Evolutionary conservation across 306 rosid species (phyloP), one percentile per base, ranked within the genome.

Genomic region (Cucumis melo): DNA sequence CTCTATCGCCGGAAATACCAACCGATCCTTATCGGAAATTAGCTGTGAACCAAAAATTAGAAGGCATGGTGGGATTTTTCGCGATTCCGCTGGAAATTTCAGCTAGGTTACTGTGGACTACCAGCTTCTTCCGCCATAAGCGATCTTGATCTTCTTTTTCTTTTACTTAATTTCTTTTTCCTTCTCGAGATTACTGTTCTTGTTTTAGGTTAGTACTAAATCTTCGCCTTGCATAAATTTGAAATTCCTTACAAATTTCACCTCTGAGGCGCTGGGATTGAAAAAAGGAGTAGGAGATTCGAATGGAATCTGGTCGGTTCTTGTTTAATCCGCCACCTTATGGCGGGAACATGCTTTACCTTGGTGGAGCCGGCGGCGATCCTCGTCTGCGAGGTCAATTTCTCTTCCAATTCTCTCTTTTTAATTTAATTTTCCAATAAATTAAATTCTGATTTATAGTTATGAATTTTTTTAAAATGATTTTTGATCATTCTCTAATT

Each of bases 121-220:
- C 98, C 3, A 94, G 98, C 74, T 94, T 94, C 89, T 94, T 94
- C 95, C 98, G 98, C 78, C 98, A 94, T 84, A 94, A 90, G 98
- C 76, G 76, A 48, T 71, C 76, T 48, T 71, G 75, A 68, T 44
- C 56, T 20, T 14, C 1, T 8, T 16, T 15, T 58, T 23, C 12
- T 1, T 29, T 61, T 32, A 32, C 5, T 2, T 41, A 5, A 3
- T 61, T 38, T 46, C 23, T 19, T 19, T 54, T 54, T 54, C 58
- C 23, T 54, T 54, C 21, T 51, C 59, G n/a, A 46, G 59, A 71
- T 48, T 46, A 21, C 50, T 65, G 73, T 38, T 21, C 57, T 13
- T 23, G 39, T 24, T 71, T 48, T 71, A 48, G 55, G 23, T 48
- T 13, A 71, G 38, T 16, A 71, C 24, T 64, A 48, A 44, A 42